phyloP scores from a whole-genome alignment of 2,329 filamentous ascomycete species.

The Trichoderma endophyticum region DNA sequence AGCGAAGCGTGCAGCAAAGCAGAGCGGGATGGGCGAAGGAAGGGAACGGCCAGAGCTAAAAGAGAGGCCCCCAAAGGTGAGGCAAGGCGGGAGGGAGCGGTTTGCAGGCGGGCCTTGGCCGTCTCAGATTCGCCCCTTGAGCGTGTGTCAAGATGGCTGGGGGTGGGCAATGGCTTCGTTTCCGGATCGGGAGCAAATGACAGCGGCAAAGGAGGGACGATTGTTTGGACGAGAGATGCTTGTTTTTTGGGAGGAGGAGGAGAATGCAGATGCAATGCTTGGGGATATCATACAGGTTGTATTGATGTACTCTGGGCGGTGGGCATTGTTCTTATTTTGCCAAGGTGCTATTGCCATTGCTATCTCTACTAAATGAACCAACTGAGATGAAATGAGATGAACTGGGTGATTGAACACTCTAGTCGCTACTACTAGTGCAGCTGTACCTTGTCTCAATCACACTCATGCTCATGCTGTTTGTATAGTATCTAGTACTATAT shows the following conservation, averaged over 20 bases:
- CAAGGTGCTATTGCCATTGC: not conserved
- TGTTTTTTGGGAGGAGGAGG: not conserved
- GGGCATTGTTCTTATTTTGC: not conserved
- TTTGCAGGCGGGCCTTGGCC: constrained; percentile 5
- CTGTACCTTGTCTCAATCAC: not conserved
- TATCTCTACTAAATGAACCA: not conserved
- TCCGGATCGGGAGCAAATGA: not conserved
- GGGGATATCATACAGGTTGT: not conserved
- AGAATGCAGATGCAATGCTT: not conserved
- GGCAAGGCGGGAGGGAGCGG: not conserved
- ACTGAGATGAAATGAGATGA: not conserved
- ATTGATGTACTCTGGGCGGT: not conserved
- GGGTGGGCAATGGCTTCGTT: not conserved
- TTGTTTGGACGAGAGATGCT: not conserved
- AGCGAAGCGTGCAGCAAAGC: not conserved
- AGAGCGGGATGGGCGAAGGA: not conserved
- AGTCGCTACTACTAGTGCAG: not conserved
- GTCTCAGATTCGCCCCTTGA: constrained; percentile 10
- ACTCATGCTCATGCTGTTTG: not conserved
- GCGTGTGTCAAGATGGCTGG: constrained; percentile 16
- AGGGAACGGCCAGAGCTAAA: not conserved
- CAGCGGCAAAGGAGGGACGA: not conserved
- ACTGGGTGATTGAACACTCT: not conserved
- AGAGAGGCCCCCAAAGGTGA: not conserved
- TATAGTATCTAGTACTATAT: not conserved